Percentiles rank a stretch among this genome's conserved stretches.
Conservation (phyloP, 1,139 yeast genomes). For the Nakaseomyces kungkrabaensis region DNA sequence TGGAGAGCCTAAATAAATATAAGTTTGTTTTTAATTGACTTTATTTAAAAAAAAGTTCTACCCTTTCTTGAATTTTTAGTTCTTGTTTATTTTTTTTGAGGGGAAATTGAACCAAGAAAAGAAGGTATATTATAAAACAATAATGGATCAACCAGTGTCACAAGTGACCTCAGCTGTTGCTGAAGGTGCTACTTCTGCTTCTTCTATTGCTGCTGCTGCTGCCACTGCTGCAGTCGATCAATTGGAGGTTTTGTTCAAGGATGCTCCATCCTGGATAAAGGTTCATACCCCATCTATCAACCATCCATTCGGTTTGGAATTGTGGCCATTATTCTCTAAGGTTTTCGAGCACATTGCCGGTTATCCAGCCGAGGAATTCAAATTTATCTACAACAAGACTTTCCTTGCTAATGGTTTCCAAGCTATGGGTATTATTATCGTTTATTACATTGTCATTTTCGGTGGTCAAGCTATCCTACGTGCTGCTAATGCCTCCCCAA, state of each 20-base stretch:
- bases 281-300: slow-evolving; percentile 50
- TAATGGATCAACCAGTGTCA: slow-evolving; percentile 3
- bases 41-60: too few species aligned
- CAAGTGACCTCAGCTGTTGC: slow-evolving; percentile 1
- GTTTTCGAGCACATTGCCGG: slow-evolving; percentile 45
- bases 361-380: slow-evolving; percentile 60
- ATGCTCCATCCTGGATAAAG: slow-evolving; percentile 15
- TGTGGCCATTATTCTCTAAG: slow-evolving; percentile 79
- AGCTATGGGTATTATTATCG: slow-evolving; percentile 51
- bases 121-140: not conserved
- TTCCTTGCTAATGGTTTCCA: slow-evolving; percentile 59
- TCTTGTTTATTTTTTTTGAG: not conserved
- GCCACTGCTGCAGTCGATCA: slow-evolving; percentile 7
- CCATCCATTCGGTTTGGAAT: slow-evolving; percentile 78
- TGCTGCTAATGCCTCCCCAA: slow-evolving; percentile 46
- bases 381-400: slow-evolving; percentile 57
- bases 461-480: slow-evolving; percentile 64
- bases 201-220: slow-evolving; percentile 6
- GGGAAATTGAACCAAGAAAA: not conserved
- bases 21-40: not conserved
- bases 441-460: slow-evolving; percentile 72
- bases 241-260: slow-evolving; percentile 3
- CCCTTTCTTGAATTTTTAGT: not conserved
- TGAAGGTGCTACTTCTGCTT: slow-evolving; percentile 2
- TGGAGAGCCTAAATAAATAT: not conserved